Percentiles rank a stretch among this genome's conserved stretches.
These are phyloP conservation scores for Arxiozyma heterogenica DNA, from an alignment of 1,139 yeast species.

Conservation along the genomic window DNA sequence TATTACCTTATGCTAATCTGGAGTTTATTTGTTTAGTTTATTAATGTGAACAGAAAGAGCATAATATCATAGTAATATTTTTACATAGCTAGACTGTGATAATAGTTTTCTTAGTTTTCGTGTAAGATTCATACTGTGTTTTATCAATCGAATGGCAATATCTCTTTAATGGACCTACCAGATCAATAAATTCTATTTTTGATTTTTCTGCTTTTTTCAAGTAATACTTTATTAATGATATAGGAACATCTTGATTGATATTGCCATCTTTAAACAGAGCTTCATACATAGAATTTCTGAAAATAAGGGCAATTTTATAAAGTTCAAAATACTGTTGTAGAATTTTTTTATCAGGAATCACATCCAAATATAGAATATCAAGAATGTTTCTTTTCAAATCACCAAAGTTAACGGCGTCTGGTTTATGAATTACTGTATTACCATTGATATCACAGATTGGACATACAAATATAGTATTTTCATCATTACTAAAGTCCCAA, in stretches of 20 bases:
- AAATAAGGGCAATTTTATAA: constrained; percentile 20
- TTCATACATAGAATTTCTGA: constrained; percentile 21
- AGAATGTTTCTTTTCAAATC: constrained; percentile 31
- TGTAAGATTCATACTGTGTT: constrained; percentile 4
- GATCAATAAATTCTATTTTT: constrained; percentile 27
- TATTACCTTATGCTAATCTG: background rate
- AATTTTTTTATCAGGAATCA: constrained; percentile 37
- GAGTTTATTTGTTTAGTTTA: background rate
- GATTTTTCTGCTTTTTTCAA: constrained; percentile 41
- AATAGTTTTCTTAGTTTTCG: constrained; percentile 1
- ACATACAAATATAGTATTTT: constrained; percentile 47
- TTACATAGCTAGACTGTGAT: constrained; percentile 10
- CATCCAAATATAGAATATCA: constrained; percentile 33
- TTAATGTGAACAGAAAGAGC: background rate
- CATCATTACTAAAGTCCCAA: constrained; percentile 25
- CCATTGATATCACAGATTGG: constrained; percentile 46
- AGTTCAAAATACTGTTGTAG: constrained; percentile 24
- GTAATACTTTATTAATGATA: constrained; percentile 33
- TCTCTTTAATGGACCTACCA: constrained; percentile 27
- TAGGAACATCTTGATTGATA: constrained; percentile 11
- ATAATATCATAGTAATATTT: background rate
- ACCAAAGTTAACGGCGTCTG: constrained; percentile 32
- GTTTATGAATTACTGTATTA: constrained; percentile 30
- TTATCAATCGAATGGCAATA: constrained; percentile 10
- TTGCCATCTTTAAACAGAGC: constrained; percentile 17